phyloP scores from a whole-genome alignment of 164 flowering plant species.

The Protea cynaroides region DNA sequence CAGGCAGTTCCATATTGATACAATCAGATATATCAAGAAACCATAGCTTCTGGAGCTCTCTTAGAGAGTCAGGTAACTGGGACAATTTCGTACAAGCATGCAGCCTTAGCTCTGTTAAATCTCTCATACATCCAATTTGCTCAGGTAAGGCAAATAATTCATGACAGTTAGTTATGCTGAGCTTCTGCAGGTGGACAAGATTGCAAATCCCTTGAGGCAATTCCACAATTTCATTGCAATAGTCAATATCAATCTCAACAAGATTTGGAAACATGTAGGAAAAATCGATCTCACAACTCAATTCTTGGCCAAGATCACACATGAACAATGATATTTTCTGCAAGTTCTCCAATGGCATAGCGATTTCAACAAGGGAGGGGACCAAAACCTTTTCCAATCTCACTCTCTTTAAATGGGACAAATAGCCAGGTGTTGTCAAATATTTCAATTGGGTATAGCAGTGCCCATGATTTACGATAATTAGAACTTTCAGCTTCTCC shows the following conservation, averaged over 20 bases:
- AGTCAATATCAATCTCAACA: constrained; percentile 29
- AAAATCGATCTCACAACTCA: constrained; percentile 2
- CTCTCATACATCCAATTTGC: constrained; percentile 19
- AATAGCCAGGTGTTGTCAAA: not conserved
- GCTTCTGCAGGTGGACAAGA: constrained; percentile 7
- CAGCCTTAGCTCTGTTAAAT: constrained; percentile 32
- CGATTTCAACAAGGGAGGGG: constrained; percentile 8
- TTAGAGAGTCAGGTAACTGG: constrained; percentile 28
- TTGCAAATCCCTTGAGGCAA: constrained; percentile 28
- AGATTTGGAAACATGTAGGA: constrained; percentile 1
- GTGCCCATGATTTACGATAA: constrained; percentile 16
- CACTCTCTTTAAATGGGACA: constrained; percentile 21
- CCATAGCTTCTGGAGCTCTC: constrained; percentile 16
- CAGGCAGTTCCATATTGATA: constrained; percentile 24
- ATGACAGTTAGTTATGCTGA: constrained; percentile 22
- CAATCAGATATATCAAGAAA: constrained; percentile 36
- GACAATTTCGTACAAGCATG: constrained; percentile 23
- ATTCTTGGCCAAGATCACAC: constrained; percentile 28
- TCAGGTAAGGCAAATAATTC: constrained; percentile 23
- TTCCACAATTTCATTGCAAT: constrained; percentile 25
- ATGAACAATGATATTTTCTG: constrained; percentile 30
- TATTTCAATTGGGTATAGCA: constrained; percentile 12
- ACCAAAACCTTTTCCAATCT: constrained; percentile 22
- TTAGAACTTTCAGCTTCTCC: constrained; percentile 9
- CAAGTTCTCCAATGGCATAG: constrained; percentile 15